Conservation (phyloP, 2,329 filamentous ascomycete species). For the Cordyceps cicadae region DNA sequence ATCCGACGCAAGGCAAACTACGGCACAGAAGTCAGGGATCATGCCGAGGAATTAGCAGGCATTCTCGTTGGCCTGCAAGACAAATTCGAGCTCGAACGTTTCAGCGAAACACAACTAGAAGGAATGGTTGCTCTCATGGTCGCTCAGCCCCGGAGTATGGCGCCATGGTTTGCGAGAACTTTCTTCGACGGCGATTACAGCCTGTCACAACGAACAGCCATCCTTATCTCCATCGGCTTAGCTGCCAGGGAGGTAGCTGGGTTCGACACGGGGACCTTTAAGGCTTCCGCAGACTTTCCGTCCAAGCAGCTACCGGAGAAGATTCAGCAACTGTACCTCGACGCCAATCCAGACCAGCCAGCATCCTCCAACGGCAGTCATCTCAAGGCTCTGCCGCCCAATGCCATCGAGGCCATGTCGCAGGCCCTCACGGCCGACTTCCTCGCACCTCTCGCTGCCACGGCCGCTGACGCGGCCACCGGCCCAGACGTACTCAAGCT, state of each 20-base stretch:
- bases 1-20: constrained; percentile 85
- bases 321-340: constrained; percentile 63
- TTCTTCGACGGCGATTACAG: constrained; percentile 94
- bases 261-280: constrained; percentile 51
- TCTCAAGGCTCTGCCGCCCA: constrained; percentile 44
- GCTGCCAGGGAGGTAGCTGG: constrained; percentile 79
- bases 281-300: constrained; percentile 54
- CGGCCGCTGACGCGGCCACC: constrained; percentile 68
- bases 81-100: constrained; percentile 72
- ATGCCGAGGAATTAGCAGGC: constrained; percentile 71
- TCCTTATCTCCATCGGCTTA: constrained; percentile 76
- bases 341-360: constrained; percentile 20
- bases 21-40: constrained; percentile 78
- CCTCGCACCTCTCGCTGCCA: constrained; percentile 71
- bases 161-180: constrained; percentile 71
- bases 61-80: constrained; percentile 75
- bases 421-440: constrained; percentile 61
- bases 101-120: constrained; percentile 67
- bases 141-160: constrained; percentile 68
- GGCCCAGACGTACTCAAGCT: constrained; percentile 84
- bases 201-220: constrained; percentile 68
- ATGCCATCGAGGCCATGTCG: constrained; percentile 61
- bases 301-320: constrained; percentile 69
- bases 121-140: constrained; percentile 75
- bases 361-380: constrained; percentile 22